Evolutionary conservation across 2,329 filamentous ascomycete genomes (phyloP), one percentile per base, ranked within the genome.

Genomic region (Xylariaceae sp.): DNA sequence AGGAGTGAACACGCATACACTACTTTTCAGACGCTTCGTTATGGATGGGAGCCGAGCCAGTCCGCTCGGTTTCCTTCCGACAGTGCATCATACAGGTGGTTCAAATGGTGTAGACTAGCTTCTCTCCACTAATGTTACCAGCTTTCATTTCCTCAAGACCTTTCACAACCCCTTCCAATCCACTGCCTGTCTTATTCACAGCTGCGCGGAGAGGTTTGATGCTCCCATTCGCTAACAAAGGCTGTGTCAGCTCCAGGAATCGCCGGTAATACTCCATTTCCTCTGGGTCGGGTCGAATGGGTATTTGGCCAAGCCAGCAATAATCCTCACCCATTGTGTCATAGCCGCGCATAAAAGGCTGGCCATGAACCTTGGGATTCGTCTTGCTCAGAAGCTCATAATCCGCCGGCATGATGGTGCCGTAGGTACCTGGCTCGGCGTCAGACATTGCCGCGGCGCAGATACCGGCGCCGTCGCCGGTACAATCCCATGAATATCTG

Each of bases 71-170:
- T n/a, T n/a, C n/a, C n/a, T n/a, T n/a, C n/a, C n/a, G n/a, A n/a
- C n/a, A n/a, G n/a, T n/a, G n/a, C n/a, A n/a, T n/a, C n/a, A n/a
- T n/a, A n/a, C n/a, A n/a, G n/a, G 23, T 36, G n/a, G 26, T 39
- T 35, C 72, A 57, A 73, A 56, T 11, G 68, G 47, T 74, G 54
- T 75, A 77, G 2, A 79, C 76, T 27, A 79, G 61, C 66, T 77
- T 78, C 30, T 68, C 67, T 6, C 68, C 75, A 48, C 73, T 75
- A 10, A 77, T 64, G 60, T 68, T 67, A 0, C 64, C 65, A 6
- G 64, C 54, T 30, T 57, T 56, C 59, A 73, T 50, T 40, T 68
- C 63, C 8, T 69, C 58, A 29, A 74, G 37, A 1, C 71, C 71
- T 24, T 62, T 59, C 35, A 75, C 33, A 15, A 74, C 67, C 3